Conservation (phyloP, 2,329 filamentous ascomycete genomes). For the Xylariaceae sp. region DNA sequence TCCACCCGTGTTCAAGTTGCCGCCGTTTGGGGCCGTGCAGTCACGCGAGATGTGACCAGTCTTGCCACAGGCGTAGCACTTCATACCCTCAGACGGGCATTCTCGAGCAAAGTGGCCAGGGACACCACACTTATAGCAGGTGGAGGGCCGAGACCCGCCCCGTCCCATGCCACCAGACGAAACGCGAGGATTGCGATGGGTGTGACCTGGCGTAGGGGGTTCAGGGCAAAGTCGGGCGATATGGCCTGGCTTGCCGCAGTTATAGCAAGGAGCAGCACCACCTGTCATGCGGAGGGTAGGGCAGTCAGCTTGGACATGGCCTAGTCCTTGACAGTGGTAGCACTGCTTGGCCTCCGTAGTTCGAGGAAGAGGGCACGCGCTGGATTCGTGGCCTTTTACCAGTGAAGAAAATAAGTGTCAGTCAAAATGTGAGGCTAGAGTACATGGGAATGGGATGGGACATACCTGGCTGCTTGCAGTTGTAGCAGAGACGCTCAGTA, state of each 20-base stretch:
- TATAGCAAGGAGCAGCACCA: conserved; percentile 86
- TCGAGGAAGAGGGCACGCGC: conserved; percentile 91
- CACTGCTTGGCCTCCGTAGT: conserved; percentile 99
- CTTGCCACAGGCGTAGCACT: conserved; percentile 96
- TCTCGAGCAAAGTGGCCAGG: conserved; percentile 98
- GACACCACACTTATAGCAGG: conserved; percentile 71
- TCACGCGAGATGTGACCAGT: conserved; percentile 88
- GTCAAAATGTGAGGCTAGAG: neutral
- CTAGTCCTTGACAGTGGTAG: conserved; percentile 98
- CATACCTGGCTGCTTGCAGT: conserved; percentile 85
- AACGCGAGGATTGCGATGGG: conserved; percentile 62
- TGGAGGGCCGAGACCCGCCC: conserved; percentile 64
- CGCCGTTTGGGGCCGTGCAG: conserved; percentile 94
- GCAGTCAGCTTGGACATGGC: conserved; percentile 98
- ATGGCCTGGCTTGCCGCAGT: conserved; percentile 88
- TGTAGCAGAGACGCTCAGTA: conserved; percentile 97
- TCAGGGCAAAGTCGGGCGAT: conserved; percentile 86
- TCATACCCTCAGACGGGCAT: conserved; percentile 97
- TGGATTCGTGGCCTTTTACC: conserved; percentile 79
- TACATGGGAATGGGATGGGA: neutral
- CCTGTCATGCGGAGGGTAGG: conserved; percentile 90
- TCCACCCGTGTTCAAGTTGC: conserved; percentile 87
- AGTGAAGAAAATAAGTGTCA: conserved; percentile 14
- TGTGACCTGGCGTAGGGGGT: conserved; percentile 62
- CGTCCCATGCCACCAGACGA: conserved; percentile 54